Evolutionary conservation across 2,329 filamentous ascomycete genomes (phyloP), one percentile per base, ranked within the genome.

Genomic region (Corniculantispora saksenae): DNA sequence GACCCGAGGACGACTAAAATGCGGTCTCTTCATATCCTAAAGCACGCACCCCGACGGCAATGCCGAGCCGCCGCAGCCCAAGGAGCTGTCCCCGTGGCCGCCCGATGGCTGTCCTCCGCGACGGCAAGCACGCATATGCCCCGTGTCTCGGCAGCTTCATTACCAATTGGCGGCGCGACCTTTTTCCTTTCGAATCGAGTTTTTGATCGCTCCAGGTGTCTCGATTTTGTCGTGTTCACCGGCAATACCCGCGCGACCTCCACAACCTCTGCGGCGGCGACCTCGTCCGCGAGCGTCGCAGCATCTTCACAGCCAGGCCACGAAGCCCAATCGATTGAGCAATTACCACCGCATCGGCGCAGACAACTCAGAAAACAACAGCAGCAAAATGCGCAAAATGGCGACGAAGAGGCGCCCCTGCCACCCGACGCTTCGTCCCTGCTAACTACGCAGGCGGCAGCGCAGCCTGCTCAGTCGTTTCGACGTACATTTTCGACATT

Each of bases 401-500:
- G 23, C 48, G 47, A 25, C 61, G 51, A 67, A 61, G 73, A 73
- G 12, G 69, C 69, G 15, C 71, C 77, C 32, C 75, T 84, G 2
- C 80, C 83, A 17, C 78, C 79, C 13, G 78, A 82, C 74, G 82
- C 84, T 21, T 89, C 87, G 4, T 84, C 86, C 5, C 76, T 83
- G 19, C 82, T 89, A 25, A 81, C 86, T 47, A 80, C 79, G 57
- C 79, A 77, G 56, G 87, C 83, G 64, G 83, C 81, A 55, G 77
- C 78, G 57, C 83, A 81, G 63, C 85, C 81, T 10, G 74, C 78
- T 9, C 74, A 80, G 68, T 87, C 87, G 19, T 65, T 86, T 61
- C 84, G 85, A 27, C 91, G 93, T 65, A 84, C 87, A 63, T 75
- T 95, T 68, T 91, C 93, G 25, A 89, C 92, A 35, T 93, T 93